Evolutionary conservation across 176 grass and related monocot genomes (phyloP), one percentile per base, ranked within the genome.

Genomic region (Raddia distichophylla): DNA sequence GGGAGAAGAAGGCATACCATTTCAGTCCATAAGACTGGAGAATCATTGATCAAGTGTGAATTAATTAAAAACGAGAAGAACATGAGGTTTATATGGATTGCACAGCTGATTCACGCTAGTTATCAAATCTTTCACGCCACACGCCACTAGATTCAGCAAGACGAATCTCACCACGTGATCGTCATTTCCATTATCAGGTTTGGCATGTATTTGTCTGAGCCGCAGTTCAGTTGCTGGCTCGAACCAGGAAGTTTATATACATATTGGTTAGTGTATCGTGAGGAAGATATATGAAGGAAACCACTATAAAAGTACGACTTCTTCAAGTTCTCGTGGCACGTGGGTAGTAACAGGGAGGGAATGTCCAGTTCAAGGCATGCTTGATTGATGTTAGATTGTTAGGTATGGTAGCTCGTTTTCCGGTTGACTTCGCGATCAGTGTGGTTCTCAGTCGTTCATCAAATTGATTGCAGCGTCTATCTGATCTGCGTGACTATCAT

Each of bases 371-470:
- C 17, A 34, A 53, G 65, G 27, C 37, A 64, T 55, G 79, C 71
- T 48, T 20, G 79, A 69, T 71, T 71, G 61, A 82, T 55, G 73
- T 71, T 62, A 19, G 77, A 79, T 77, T 55, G 73, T 71, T 62
- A 19, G 77, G 85, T 77, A 14, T 49, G 86, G 77, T 85, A 71
- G 87, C 73, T 89, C 40, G 71, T 33, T 18, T 64, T 70, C 76
- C 37, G 64, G 56, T 89, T 85, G 87, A 89, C 82, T 81, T 80
- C 0, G 4, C 58, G 71, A 72, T 81, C 71, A 48, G 10, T 70
- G 49, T 48, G 52, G 83, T 64, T 72, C 60, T 5, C 16, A 16
- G 72, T 85, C 72, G n/a, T 49, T 71, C 80, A 46, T 13, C 65
- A 44, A 74, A 81, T 55, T 89, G 32, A 64, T 58, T 77, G 50